phyloP scores from a whole-genome alignment of 1,284 basidiomycete genomes.

The Stygiomarasmius scandens region DNA sequence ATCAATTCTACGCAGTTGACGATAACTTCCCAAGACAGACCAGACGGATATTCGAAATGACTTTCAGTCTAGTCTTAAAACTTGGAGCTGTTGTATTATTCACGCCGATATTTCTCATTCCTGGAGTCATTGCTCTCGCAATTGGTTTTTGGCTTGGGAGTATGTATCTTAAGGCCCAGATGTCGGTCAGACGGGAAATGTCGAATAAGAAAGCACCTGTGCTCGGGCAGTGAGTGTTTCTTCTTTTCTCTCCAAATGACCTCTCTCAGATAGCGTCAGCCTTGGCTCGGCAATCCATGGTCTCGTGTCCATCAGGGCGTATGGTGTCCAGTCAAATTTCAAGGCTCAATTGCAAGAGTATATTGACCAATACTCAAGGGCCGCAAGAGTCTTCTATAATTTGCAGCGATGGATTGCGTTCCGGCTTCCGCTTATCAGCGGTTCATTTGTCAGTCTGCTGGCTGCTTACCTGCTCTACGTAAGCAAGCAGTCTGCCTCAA shows the following conservation, averaged over 20 bases:
- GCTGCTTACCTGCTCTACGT: conserved; percentile 57
- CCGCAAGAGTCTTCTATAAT: conserved; percentile 52
- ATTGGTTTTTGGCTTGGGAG: conserved; percentile 31
- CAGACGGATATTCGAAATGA: conserved; percentile 19
- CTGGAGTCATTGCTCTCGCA: conserved; percentile 40
- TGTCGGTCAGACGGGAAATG: conserved; percentile 77
- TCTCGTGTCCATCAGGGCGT: conserved; percentile 65
- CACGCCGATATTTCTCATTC: conserved; percentile 42
- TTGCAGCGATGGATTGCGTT: conserved; percentile 62
- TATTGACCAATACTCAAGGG: conserved; percentile 51
- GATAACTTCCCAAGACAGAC: conserved; percentile 3
- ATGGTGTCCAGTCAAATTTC: conserved; percentile 52
- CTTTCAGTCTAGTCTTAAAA: conserved; percentile 36
- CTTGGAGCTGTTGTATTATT: conserved; percentile 43
- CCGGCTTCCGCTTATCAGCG: conserved; percentile 53
- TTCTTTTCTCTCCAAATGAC: no score
- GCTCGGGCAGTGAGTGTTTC: conserved; percentile 33
- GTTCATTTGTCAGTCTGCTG: conserved; percentile 52
- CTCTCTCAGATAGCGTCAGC: not conserved
- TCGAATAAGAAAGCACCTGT: conserved; percentile 69
- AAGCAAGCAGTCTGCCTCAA: conserved; percentile 41
- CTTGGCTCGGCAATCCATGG: not conserved
- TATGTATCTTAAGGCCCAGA: conserved; percentile 68
- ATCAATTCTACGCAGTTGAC: conserved; percentile 37
- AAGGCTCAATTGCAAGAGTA: conserved; percentile 43